Evolutionary conservation across 2,329 filamentous ascomycete genomes (phyloP).

Genomic region (Penicillium aurantiogriseum): DNA sequence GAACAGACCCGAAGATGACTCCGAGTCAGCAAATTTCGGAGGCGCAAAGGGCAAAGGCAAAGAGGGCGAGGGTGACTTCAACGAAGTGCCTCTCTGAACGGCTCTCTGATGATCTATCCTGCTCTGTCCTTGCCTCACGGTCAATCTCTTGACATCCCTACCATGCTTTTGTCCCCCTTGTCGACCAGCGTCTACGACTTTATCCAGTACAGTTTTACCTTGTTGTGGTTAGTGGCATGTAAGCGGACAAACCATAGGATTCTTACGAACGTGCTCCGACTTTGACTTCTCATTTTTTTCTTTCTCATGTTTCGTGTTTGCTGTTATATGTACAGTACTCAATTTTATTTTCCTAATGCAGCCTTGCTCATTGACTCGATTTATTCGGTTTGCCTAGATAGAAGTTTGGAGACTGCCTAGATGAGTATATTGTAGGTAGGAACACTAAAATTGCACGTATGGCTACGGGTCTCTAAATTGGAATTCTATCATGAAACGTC

Average conservation of each 20-base stretch:
- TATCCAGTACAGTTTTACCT: conserved; percentile 20
- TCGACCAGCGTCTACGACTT: conserved; percentile 16
- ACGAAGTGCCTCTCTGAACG: conserved; percentile 35
- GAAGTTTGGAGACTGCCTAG: neutral
- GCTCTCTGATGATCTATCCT: conserved; percentile 2
- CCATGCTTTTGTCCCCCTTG: neutral
- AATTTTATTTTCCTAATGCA: conserved; percentile 16
- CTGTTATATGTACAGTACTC: conserved; percentile 21
- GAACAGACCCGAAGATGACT: conserved; percentile 23
- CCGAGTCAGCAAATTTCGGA: conserved; percentile 15
- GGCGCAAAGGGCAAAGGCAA: conserved; percentile 31
- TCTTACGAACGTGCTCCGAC: conserved; percentile 15
- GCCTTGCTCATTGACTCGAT: conserved; percentile 5
- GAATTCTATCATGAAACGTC: conserved; percentile 26
- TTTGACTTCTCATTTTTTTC: conserved; percentile 7
- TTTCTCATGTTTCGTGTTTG: conserved; percentile 15
- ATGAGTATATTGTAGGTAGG: neutral
- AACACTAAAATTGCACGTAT: neutral
- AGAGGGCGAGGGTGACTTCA: conserved; percentile 36
- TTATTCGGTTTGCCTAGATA: neutral
- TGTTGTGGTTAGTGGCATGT: conserved; percentile 12
- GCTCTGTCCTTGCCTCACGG: conserved; percentile 4
- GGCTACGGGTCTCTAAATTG: conserved; percentile 8
- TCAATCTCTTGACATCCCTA: neutral
- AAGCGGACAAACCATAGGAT: conserved; percentile 7